Base-by-base conservation (phyloP, 2,329 filamentous ascomycete genomes). In the Cylindrodendrum hubeiense region DNA sequence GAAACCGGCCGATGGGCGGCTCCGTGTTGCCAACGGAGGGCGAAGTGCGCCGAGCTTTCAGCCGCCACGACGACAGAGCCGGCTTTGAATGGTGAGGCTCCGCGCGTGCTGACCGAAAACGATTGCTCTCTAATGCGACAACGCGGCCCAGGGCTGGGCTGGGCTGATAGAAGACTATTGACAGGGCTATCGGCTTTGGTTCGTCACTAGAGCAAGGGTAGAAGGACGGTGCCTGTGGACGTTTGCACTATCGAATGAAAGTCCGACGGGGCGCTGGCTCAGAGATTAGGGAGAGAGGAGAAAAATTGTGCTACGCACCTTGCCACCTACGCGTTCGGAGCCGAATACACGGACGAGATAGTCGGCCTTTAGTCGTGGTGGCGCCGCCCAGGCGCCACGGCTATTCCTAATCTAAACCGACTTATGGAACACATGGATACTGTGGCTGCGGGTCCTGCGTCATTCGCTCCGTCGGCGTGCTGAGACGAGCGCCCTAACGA, bases 281-380 rank as follows among this genome's bases (percentile, higher is more conserved):
- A 26, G 21, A 56, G 52, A 17, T 51, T 44, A 50, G 43, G 50
- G 28, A 41, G 15, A 12, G 51, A 44, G 43, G 5, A 24, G 22
- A 54, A 55, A 30, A 44, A 28, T 24, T 19, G 34, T 26, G 19
- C 22, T 4, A 39, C 21, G 24, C 34, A 21, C 39, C 17, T n/a
- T n/a, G n/a, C n/a, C 19, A 19, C 41, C 19, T n/a, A 12, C 30
- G 24, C 5, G 1, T 34, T 63, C 60, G 60, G 60, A 63, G 43
- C 60, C 60, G 60, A 63, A 50, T 4, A 21, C 22, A 51, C 54
- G 60, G 60, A 58, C 60, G 54, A 63, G 24, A 61, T 21, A 55
- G 17, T 24, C 26, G 33, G 54, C 19, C 28, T 9, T 46, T 24
- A 13, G 49, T 21, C 13, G 33, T 41, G 37, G 30, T 30, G 44